Conservation (phyloP, 495 filamentous ascomycete species). For the Chlorociboria aeruginascens region DNA sequence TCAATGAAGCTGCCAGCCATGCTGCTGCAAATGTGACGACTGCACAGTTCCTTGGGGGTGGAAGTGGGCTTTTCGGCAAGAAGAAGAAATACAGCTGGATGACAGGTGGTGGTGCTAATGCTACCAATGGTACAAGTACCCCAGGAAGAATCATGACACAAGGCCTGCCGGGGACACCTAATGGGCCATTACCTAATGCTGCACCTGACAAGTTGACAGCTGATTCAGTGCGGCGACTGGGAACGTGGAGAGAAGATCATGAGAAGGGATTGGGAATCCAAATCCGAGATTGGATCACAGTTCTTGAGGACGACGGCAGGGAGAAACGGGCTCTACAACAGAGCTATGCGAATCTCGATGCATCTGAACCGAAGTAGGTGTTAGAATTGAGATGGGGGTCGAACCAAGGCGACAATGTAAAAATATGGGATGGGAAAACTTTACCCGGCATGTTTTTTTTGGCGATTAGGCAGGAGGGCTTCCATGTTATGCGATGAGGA, state of each 20-base stretch:
- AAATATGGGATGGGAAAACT: background rate
- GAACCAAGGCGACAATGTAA: background rate
- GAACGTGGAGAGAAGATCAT: constrained; percentile 50
- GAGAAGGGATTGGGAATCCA: constrained; percentile 54
- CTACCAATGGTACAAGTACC: constrained; percentile 31
- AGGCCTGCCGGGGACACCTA: constrained; percentile 20
- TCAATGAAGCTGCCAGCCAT: constrained; percentile 39
- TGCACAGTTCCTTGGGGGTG: constrained; percentile 37
- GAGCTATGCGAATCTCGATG: constrained; percentile 40
- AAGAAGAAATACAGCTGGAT: constrained; percentile 52
- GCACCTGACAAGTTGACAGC: constrained; percentile 24
- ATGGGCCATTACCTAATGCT: constrained; percentile 8
- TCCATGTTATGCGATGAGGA: too few relatives aligned
- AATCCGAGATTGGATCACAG: constrained; percentile 53
- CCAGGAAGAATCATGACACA: constrained; percentile 24
- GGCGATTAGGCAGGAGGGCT: constrained; percentile 4
- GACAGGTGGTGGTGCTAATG: constrained; percentile 27
- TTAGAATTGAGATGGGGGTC: background rate
- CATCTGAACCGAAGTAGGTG: constrained; percentile 18
- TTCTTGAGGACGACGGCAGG: constrained; percentile 48
- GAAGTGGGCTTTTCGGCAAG: constrained; percentile 33
- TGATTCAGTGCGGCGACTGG: constrained; percentile 34
- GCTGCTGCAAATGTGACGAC: constrained; percentile 43
- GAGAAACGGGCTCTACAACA: constrained; percentile 41
- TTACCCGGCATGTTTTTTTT: constrained; percentile 7